These are phyloP conservation scores for Xylariomycetidae sp. DNA, from an alignment of 2,329 filamentous ascomycete genomes.

Conservation along the genomic window DNA sequence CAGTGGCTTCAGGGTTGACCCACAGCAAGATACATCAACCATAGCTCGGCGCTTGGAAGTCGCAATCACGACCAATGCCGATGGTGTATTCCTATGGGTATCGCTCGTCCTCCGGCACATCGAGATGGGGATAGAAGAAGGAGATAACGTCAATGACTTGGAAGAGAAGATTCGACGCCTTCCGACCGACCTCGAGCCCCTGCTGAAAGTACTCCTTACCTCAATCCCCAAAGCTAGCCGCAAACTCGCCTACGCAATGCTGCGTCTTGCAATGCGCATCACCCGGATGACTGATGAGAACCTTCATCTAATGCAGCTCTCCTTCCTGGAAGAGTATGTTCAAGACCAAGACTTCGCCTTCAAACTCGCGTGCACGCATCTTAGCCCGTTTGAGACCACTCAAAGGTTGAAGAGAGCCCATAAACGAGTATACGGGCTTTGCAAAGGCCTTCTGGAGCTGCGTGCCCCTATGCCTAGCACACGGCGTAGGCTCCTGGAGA, in stretches of 20 bases:
- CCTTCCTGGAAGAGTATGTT: constrained; percentile 3
- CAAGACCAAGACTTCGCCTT: background rate
- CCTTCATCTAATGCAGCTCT: constrained; percentile 2
- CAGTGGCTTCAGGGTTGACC: background rate
- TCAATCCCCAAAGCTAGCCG: constrained; percentile 2
- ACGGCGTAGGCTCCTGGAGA: too few relatives aligned
- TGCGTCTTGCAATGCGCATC: constrained; percentile 1
- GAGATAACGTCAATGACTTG: constrained; percentile 7
- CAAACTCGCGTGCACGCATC: background rate
- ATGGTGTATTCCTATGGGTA: constrained; percentile 20
- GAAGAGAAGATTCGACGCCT: constrained; percentile 5
- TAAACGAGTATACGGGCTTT: constrained; percentile 5
- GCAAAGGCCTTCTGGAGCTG: constrained; percentile 4
- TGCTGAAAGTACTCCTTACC: constrained; percentile 2
- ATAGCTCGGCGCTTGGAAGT: too few relatives aligned
- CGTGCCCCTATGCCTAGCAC: background rate
- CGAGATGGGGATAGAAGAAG: constrained; percentile 10
- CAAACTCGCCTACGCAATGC: constrained; percentile 1
- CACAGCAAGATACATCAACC: background rate
- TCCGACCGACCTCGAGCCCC: constrained; percentile 11
- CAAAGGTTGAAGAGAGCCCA: background rate
- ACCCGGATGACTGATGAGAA: background rate
- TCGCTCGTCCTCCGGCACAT: constrained; percentile 10
- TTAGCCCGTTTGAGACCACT: background rate
- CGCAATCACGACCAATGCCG: constrained; percentile 6